Evolutionary conservation across 2,329 filamentous ascomycete genomes (phyloP).

Genomic region (Didymella pinodella): DNA sequence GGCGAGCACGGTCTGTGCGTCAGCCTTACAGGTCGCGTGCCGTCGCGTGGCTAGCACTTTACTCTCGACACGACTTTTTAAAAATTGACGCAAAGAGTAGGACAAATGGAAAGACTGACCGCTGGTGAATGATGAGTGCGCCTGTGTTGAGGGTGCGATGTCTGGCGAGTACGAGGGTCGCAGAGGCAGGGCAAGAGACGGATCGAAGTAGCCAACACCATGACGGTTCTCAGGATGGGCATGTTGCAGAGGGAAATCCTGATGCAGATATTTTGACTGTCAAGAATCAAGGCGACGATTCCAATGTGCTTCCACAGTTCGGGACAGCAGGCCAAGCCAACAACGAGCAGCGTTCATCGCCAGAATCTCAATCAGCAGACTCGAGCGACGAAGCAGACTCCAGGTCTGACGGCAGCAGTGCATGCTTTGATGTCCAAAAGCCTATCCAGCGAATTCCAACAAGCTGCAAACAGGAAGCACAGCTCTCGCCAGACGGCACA

Average conservation of each 20-base stretch:
- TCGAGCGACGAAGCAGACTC: neutral
- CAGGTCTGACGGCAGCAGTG: neutral
- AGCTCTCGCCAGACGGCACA: constrained; percentile 62
- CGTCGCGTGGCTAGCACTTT: neutral
- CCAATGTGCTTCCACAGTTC: no score
- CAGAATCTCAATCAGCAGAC: neutral
- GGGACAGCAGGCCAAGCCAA: no score
- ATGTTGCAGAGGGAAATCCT: neutral
- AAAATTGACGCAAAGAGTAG: neutral
- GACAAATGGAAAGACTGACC: constrained; percentile 3
- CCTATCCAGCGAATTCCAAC: neutral
- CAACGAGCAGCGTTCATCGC: neutral
- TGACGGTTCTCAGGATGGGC: neutral
- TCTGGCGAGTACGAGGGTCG: constrained; percentile 33
- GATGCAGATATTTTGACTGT: neutral
- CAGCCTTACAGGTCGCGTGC: constrained; percentile 1
- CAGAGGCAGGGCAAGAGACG: neutral
- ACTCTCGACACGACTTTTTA: constrained; percentile 2
- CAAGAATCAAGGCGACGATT: neutral
- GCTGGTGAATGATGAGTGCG: constrained; percentile 25
- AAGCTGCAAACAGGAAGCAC: constrained; percentile 42
- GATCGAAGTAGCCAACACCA: neutral
- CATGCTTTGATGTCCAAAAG: neutral
- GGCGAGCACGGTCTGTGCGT: constrained; percentile 14
- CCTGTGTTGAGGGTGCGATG: constrained; percentile 28